These are phyloP conservation scores for Cryptosporidium felis DNA, from an alignment of 169 alveolate species.

Conservation along the genomic window DNA sequence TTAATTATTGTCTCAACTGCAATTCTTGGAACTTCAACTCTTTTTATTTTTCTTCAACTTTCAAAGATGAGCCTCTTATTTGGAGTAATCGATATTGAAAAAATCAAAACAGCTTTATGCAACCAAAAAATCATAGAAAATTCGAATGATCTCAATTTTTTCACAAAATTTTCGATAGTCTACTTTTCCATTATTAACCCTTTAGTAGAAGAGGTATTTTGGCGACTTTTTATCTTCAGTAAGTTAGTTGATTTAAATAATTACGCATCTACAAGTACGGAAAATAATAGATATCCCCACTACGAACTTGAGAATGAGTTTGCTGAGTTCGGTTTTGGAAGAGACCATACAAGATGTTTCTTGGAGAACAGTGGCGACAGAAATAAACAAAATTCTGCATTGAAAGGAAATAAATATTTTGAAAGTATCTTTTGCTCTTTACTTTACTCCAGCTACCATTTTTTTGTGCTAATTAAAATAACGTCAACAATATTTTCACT, in stretches of 20 bases:
- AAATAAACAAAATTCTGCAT: too few relatives aligned
- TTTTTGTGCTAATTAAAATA: constrained; percentile 9
- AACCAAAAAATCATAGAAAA: neutral
- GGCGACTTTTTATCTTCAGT: constrained; percentile 37
- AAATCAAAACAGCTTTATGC: neutral
- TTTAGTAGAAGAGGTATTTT: constrained; percentile 44
- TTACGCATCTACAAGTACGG: too few relatives aligned
- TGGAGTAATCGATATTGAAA: neutral
- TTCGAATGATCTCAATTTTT: neutral
- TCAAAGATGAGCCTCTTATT: neutral
- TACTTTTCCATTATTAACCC: constrained; percentile 43
- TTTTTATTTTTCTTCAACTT: neutral
- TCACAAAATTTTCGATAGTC: neutral
- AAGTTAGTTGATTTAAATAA: neutral
- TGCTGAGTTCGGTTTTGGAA: neutral
- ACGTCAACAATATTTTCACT: neutral
- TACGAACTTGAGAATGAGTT: neutral
- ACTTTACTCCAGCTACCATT: constrained; percentile 43
- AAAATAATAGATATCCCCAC: neutral
- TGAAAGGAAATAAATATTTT: neutral
- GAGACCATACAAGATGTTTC: neutral
- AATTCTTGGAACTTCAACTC: neutral
- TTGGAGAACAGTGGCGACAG: neutral
- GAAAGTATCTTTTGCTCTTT: constrained; percentile 6
- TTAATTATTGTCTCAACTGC: neutral